These are phyloP conservation scores for Microdochium paspali DNA, from an alignment of 2,329 filamentous ascomycete species.

Conservation along the genomic window DNA sequence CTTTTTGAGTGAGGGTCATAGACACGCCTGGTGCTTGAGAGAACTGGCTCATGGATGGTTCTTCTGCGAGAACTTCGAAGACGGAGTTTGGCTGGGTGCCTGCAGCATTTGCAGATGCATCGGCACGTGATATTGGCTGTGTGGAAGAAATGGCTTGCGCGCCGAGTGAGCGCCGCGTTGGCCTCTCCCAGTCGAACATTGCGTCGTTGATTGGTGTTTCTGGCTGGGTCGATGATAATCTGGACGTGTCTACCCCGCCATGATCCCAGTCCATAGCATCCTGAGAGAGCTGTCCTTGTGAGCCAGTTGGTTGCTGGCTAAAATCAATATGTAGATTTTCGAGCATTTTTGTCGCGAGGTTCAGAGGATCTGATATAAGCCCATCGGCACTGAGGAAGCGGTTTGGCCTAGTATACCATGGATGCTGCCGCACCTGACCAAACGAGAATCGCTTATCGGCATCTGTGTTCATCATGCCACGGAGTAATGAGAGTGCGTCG, in stretches of 20 bases:
- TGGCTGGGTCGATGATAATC: slow-evolving; percentile 75
- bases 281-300: slow-evolving; percentile 17
- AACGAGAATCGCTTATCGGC: slow-evolving; percentile 71
- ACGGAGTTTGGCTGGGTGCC: slow-evolving; percentile 24
- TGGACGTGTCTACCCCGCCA: slow-evolving; percentile 25
- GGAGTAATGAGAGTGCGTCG: slow-evolving; percentile 69
- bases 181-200: slow-evolving; percentile 82
- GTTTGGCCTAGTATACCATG: slow-evolving; percentile 87
- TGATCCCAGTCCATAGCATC: slow-evolving; percentile 54
- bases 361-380: slow-evolving; percentile 66
- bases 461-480: slow-evolving; percentile 88
- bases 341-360: slow-evolving; percentile 90
- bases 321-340: slow-evolving; percentile 87
- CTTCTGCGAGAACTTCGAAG: slow-evolving; percentile 64
- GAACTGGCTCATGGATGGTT: slow-evolving; percentile 83
- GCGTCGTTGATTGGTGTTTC: slow-evolving; percentile 66
- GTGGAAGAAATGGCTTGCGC: slow-evolving; percentile 35
- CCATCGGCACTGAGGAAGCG: slow-evolving; percentile 66
- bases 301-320: slow-evolving; percentile 50
- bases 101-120: slow-evolving; percentile 25
- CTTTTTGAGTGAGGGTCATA: slow-evolving; percentile 78
- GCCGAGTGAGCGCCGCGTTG: slow-evolving; percentile 44
- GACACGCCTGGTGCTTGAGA: slow-evolving; percentile 69
- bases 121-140: slow-evolving; percentile 30
- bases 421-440: slow-evolving; percentile 77